These are phyloP conservation scores for Neurospora sp. DNA, from an alignment of 495 filamentous ascomycete species.

Conservation along the genomic window DNA sequence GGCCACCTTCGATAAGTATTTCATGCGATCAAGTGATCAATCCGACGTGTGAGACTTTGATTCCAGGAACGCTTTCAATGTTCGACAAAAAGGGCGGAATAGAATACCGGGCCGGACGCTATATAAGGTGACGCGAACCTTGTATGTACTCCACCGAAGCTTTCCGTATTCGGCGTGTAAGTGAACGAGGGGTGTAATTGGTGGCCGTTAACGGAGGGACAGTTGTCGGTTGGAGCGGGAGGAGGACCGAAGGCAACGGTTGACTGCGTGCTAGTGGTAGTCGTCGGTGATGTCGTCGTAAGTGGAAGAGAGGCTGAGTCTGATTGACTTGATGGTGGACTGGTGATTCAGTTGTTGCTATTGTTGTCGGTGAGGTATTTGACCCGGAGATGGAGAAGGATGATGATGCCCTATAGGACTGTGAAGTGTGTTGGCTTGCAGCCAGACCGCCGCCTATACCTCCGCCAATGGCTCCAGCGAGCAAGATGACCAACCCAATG, in stretches of 20 bases:
- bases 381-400: conserved; percentile 3
- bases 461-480: conserved; percentile 25
- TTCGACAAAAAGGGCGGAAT: too few relatives aligned
- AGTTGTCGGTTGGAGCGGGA: conserved; percentile 16
- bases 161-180: too few relatives aligned
- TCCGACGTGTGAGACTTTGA: too few relatives aligned
- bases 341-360: conserved; percentile 2
- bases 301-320: neutral
- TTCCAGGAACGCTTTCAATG: too few relatives aligned
- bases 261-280: neutral
- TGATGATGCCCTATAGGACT: neutral
- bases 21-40: too few relatives aligned
- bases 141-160: too few relatives aligned
- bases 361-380: neutral
- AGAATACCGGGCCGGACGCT: too few relatives aligned
- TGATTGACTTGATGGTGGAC: neutral
- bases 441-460: conserved; percentile 21
- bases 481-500: conserved; percentile 15
- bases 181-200: conserved; percentile 19
- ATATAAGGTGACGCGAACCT: too few relatives aligned
- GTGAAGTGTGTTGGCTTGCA: neutral
- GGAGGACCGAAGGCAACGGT: neutral
- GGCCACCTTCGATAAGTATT: too few relatives aligned
- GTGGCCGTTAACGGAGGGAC: conserved; percentile 18
- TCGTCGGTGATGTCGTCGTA: conserved; percentile 7